Base-by-base conservation (phyloP, 257 asterid genomes). In the Solanum dulcamara region DNA sequence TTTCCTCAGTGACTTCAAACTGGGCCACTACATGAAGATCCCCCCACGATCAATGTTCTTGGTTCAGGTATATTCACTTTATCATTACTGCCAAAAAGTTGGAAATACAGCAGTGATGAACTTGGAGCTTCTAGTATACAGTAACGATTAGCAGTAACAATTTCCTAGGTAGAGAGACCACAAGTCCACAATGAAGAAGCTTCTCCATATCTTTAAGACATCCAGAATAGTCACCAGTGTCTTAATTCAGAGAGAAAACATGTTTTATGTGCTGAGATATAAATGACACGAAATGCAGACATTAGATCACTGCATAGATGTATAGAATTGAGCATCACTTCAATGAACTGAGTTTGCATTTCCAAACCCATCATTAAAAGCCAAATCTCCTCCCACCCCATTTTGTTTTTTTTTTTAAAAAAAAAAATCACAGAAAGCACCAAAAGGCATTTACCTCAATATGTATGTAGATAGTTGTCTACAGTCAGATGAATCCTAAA, bases 1-100 rank as follows among this genome's bases (percentile, higher is more conserved):
- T 71, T 96, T 96, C 89, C 99, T 96, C 86, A 89, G 94, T 15
- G 98, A 96, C 84, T 96, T 96, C 93, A 96, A 96, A 92, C 92
- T 96, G 40, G 98, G 99, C 12, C 99, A 96, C 86, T 96, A 96
- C 93, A 94, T 94, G 99, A 96, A 96, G 94, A 96, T 96, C 84
- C 99, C 98, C 81, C 99, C 98, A 51, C 89, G 96, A 93, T 96
- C 98, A 0, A 96, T 96, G 98, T 96, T 96, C 86, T 89, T 96
- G 26, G 98, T 96, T 83, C 99, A 96, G 98, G 98, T 96, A 94
- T 12, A 85, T 67, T 60, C 77, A 60, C 85, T 40, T 72, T 44
- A 32, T 6, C 77, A 30, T 28, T 77, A 50, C 35, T 35, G 70
- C 53, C 50, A 18, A 57, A 44, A 74, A 83, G 32, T 51, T 24